Conservation (phyloP, 441 rosid genomes). For the Jatropha podagrica region DNA sequence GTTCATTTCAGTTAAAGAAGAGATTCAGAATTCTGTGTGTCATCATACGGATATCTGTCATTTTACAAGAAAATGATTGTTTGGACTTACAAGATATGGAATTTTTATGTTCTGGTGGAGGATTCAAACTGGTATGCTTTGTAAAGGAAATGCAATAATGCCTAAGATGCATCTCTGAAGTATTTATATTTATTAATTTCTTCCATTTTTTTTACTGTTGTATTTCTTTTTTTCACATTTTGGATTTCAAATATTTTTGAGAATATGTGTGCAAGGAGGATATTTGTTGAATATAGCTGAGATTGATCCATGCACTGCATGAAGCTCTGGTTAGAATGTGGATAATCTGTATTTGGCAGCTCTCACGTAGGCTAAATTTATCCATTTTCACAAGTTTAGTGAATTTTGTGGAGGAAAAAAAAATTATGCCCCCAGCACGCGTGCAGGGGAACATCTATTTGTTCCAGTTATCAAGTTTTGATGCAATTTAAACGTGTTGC, state of each 20-base stretch:
- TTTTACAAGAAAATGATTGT: slow-evolving; percentile 43
- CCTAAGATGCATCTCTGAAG: too few species aligned
- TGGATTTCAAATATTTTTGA: background rate
- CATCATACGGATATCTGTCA: slow-evolving; percentile 48
- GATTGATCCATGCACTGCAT: background rate
- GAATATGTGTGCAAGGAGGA: background rate
- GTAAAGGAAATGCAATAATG: too few species aligned
- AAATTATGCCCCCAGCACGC: too few species aligned
- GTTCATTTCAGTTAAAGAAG: slow-evolving; percentile 39
- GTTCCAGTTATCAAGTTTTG: too few species aligned
- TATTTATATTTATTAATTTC: too few species aligned
- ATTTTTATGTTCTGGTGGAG: slow-evolving; percentile 36
- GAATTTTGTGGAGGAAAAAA: background rate
- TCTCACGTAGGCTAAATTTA: background rate
- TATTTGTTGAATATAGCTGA: background rate
- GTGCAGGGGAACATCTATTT: too few species aligned
- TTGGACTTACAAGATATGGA: slow-evolving; percentile 40
- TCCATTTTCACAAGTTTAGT: background rate
- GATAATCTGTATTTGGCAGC: background rate
- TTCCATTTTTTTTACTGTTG: too few species aligned
- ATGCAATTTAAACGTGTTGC: too few species aligned
- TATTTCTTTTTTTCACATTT: too few species aligned
- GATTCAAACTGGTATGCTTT: slow-evolving; percentile 53
- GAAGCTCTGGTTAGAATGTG: background rate
- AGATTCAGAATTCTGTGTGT: slow-evolving; percentile 49